Evolutionary conservation across 108 stramenopile species (phyloP).

Genomic region (Fragilariopsis cylindrus): DNA sequence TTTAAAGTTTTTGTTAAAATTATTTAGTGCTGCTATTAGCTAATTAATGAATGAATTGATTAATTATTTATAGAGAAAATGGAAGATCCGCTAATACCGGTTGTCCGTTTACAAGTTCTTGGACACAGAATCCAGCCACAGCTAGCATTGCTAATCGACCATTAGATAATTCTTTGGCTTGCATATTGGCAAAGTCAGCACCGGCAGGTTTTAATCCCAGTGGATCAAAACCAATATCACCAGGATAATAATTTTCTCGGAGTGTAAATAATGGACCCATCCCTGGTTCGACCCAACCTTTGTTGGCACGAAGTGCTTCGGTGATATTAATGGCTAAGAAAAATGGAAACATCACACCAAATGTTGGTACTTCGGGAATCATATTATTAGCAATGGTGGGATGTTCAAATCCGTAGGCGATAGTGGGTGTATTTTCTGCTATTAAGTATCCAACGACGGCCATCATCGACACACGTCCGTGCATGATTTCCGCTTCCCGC

Average conservation of each 20-base stretch:
- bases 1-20: too few relatives aligned
- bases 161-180: constrained; percentile 78
- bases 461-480: constrained; percentile 68
- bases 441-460: constrained; percentile 49
- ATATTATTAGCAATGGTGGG: constrained; percentile 65
- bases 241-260: constrained; percentile 34
- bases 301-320: constrained; percentile 27
- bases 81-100: neutral
- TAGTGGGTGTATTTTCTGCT: constrained; percentile 49
- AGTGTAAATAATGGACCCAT: constrained; percentile 42
- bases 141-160: constrained; percentile 75
- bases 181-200: constrained; percentile 50
- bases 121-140: constrained; percentile 70
- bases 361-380: constrained; percentile 47
- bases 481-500: constrained; percentile 70
- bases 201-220: constrained; percentile 58
- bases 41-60: too few relatives aligned
- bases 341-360: constrained; percentile 49
- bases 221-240: constrained; percentile 76
- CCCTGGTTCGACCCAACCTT: constrained; percentile 48
- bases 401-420: constrained; percentile 44
- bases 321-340: constrained; percentile 39
- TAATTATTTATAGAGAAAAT: too few relatives aligned
- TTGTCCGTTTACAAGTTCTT: constrained; percentile 71
- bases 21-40: too few relatives aligned